Evolutionary conservation across 495 filamentous ascomycete genomes (phyloP).

Genomic region (Venustampulla echinocandica): DNA sequence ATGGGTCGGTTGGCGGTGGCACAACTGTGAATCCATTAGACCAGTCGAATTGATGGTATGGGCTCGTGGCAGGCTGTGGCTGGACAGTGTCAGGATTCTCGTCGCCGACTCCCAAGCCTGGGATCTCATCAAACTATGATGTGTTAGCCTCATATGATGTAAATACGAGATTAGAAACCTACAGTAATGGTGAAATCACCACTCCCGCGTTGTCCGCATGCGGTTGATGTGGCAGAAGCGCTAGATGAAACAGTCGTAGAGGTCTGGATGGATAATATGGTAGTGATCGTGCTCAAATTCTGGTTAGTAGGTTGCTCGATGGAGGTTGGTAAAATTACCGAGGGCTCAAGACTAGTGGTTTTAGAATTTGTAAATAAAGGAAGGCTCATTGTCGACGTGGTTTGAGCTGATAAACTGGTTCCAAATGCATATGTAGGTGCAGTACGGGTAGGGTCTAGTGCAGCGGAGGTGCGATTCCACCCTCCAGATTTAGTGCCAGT

Average conservation of each 20-base stretch:
- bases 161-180: constrained; percentile 1
- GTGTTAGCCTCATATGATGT: constrained; percentile 7
- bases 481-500: constrained; percentile 7
- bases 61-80: constrained; percentile 20
- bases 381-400: too few relatives aligned
- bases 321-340: background rate
- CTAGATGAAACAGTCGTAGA: background rate
- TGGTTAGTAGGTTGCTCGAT: background rate
- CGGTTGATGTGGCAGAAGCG: constrained; percentile 7
- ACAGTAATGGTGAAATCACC: constrained; percentile 22
- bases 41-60: constrained; percentile 25
- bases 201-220: constrained; percentile 13
- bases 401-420: too few relatives aligned
- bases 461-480: constrained; percentile 14
- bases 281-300: background rate
- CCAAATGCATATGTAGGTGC: background rate
- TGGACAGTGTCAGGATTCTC: constrained; percentile 5
- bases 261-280: background rate
- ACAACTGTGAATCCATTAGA: constrained; percentile 24
- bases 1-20: constrained; percentile 23
- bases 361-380: background rate
- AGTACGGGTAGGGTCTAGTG: background rate
- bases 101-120: constrained; percentile 12
- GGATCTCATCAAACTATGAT: constrained; percentile 23
- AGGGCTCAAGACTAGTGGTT: background rate